Base-by-base conservation (phyloP, 2,329 filamentous ascomycete genomes). In the Diaporthe batatas region DNA sequence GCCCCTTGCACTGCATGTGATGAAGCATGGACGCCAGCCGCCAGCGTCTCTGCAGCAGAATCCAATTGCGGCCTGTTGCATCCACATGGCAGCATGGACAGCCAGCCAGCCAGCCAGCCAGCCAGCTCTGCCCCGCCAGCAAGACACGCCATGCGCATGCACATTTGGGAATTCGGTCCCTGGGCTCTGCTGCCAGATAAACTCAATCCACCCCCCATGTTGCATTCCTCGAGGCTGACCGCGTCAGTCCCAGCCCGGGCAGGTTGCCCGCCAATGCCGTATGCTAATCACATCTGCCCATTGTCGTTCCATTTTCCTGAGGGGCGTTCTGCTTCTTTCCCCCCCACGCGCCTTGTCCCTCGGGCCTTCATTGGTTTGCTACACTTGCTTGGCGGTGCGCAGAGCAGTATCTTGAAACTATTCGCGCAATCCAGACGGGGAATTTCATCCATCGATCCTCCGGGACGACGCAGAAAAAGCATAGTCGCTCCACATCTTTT, bases 1-100 rank as follows among this genome's bases (percentile, higher is more conserved):
- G 62, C 62, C 32, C 51, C 39, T 47, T 67, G 47, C 47, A 53
- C 42, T 64, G 59, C 59, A 53, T 67, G 47, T 67, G 47, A 67
- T 67, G 36, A 47, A 67, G 29, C 62, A 65, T 65, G 7, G 62
- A 51, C 44, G 62, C 32, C 44, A 29, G 29, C 29, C 62, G 44
- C 36, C 36, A 11, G 36, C 11, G 18, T 29, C 29, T 51, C 44
- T 65, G 21, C 21, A 36, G 11, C 21, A 36, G 62, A 36, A 34
- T 51, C 59, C 29, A 49, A 34, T 65, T 25, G 44, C 14, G 29
- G 6, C 59, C 21, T 65, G 23, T 16, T 29, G 58, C 16, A 44
- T 29, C 29, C 29, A 3, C 29, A 29, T n/a, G n/a, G n/a, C n/a
- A n/a, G n/a, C n/a, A n/a, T n/a, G n/a, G n/a, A n/a, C n/a, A n/a